These are phyloP conservation scores for Pyrus hybrid DNA, from an alignment of 331 rosid genomes.

Conservation along the genomic window DNA sequence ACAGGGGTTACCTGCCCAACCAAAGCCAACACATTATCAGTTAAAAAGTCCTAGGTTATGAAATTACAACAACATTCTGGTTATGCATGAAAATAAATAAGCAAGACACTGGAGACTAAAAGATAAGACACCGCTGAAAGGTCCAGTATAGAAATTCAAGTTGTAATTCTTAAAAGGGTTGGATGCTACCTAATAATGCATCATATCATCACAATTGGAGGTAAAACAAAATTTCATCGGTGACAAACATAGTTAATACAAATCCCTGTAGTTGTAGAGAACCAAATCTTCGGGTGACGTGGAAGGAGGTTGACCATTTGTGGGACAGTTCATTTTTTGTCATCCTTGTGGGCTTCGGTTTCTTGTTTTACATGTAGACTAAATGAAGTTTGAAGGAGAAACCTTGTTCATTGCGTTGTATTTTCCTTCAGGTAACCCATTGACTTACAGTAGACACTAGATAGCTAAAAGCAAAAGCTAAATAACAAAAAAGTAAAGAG, in stretches of 20 bases:
- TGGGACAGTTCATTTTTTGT: neutral
- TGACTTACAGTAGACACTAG: neutral
- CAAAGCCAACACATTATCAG: slow-evolving; percentile 10
- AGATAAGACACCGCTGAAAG: neutral
- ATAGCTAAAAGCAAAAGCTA: neutral
- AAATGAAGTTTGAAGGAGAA: neutral
- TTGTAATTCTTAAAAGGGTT: neutral
- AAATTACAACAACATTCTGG: neutral
- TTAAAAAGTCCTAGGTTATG: neutral
- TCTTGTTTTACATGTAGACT: neutral
- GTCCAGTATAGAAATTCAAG: neutral
- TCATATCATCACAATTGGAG: neutral
- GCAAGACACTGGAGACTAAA: neutral
- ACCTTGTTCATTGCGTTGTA: neutral
- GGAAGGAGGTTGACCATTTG: neutral
- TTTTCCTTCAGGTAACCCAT: neutral
- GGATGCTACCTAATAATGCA: neutral
- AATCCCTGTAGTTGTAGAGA: neutral
- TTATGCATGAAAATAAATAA: neutral
- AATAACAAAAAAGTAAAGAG: neutral
- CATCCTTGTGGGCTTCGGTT: neutral
- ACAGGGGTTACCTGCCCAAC: slow-evolving; percentile 61
- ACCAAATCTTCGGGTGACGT: neutral
- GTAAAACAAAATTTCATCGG: neutral
- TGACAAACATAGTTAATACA: neutral